phyloP scores from a whole-genome alignment of 805 yeast species.

The Zygoascus flipseniorum region DNA sequence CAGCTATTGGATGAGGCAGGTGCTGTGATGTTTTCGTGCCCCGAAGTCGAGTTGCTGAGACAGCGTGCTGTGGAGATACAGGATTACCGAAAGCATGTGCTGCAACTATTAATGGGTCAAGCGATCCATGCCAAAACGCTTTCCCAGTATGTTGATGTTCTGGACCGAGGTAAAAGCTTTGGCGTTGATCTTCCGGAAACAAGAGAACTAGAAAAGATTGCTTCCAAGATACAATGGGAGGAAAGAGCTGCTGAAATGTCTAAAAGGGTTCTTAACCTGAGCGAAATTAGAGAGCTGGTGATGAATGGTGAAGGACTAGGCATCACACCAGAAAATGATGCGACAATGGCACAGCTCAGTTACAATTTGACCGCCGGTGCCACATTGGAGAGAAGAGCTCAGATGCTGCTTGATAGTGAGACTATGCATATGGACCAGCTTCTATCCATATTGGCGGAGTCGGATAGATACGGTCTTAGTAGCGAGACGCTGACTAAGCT shows the following conservation, averaged over 20 bases:
- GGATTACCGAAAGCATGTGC: conserved; percentile 14
- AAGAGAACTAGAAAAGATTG: conserved; percentile 33
- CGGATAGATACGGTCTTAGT: conserved; percentile 8
- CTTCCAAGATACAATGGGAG: conserved; percentile 35
- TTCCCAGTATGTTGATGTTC: conserved; percentile 44
- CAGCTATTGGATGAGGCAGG: conserved; percentile 40
- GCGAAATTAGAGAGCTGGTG: conserved; percentile 18
- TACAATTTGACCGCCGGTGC: conserved; percentile 14
- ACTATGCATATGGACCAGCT: conserved; percentile 6
- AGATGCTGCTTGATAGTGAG: conserved; percentile 4
- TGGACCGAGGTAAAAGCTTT: conserved; percentile 50
- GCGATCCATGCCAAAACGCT: conserved; percentile 13
- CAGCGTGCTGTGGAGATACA: conserved; percentile 46
- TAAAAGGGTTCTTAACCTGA: conserved; percentile 17
- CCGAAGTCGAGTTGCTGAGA: conserved; percentile 52
- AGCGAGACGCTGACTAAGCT: neutral
- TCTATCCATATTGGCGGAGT: conserved; percentile 8
- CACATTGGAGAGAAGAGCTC: conserved; percentile 21
- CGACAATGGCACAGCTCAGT: conserved; percentile 8
- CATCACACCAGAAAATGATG: conserved; percentile 17
- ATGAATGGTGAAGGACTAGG: conserved; percentile 21
- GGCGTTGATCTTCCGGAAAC: conserved; percentile 48
- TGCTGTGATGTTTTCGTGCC: conserved; percentile 40
- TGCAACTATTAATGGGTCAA: neutral
- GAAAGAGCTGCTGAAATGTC: conserved; percentile 17